Evolutionary conservation across 2,329 filamentous ascomycete genomes (phyloP).

Genomic region (Talaromyces pinophilus): DNA sequence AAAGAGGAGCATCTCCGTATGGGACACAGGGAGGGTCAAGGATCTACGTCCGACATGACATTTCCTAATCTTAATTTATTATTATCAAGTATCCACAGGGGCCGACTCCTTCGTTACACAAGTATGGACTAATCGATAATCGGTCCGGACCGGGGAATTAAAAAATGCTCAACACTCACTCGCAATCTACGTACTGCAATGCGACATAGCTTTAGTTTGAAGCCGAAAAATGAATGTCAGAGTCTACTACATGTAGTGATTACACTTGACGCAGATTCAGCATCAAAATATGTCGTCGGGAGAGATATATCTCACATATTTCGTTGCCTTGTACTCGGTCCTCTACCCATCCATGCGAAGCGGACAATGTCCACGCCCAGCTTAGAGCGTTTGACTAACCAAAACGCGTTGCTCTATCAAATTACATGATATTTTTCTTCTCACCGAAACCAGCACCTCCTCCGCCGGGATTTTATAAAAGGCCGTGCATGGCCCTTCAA

Average conservation of each 20-base stretch:
- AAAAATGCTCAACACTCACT: background rate
- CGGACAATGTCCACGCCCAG: background rate
- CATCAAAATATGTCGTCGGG: background rate
- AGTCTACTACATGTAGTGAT: background rate
- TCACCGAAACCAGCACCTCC: slow-evolving; percentile 14
- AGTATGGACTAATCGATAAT: background rate
- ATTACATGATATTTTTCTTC: background rate
- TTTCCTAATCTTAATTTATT: too few species aligned
- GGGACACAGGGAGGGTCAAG: too few species aligned
- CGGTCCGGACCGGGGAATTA: background rate
- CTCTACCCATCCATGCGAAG: background rate
- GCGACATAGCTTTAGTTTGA: background rate
- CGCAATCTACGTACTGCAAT: background rate
- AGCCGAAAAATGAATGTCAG: background rate
- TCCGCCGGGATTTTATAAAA: slow-evolving; percentile 11
- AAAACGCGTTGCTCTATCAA: too few species aligned
- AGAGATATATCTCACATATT: background rate
- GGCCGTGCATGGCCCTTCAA: slow-evolving; percentile 8
- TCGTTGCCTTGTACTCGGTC: background rate
- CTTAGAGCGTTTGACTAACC: background rate
- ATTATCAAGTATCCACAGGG: too few species aligned
- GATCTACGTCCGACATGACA: too few species aligned
- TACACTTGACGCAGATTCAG: background rate
- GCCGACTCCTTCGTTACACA: background rate
- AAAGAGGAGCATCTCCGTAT: too few species aligned